Percentiles rank a stretch among this genome's conserved stretches.
phyloP scores from a whole-genome alignment of 306 rosid genomes.

The Erythrophleum fordii region DNA sequence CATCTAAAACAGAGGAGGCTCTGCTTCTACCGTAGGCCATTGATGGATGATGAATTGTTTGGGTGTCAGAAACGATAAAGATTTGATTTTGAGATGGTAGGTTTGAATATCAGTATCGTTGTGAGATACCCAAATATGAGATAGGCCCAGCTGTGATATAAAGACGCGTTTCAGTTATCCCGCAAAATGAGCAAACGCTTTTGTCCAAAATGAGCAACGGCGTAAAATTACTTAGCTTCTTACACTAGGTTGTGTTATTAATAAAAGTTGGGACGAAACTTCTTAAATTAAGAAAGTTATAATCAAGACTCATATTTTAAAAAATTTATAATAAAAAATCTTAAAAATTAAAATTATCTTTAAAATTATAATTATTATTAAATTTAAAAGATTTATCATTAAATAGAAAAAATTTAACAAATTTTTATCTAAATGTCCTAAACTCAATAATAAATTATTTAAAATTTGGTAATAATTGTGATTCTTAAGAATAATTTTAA shows the following conservation, averaged over 20 bases:
- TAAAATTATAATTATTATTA: too few relatives aligned
- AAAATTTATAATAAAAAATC: too few relatives aligned
- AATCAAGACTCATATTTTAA: too few relatives aligned
- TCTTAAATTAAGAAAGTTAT: too few relatives aligned
- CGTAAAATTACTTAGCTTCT: not conserved
- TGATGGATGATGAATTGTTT: not conserved
- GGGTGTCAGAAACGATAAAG: not conserved
- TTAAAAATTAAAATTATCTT: too few relatives aligned
- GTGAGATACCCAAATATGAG: not conserved
- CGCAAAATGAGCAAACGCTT: conserved; percentile 1
- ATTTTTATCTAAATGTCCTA: too few relatives aligned
- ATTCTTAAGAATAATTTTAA: too few relatives aligned
- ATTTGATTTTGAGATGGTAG: not conserved
- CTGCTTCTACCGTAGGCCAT: conserved; percentile 64
- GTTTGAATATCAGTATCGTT: not conserved
- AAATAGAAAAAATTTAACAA: too few relatives aligned
- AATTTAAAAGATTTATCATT: too few relatives aligned
- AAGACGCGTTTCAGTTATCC: conserved; percentile 23
- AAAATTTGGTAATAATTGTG: too few relatives aligned
- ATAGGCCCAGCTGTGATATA: not conserved
- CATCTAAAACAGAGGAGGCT: conserved; percentile 55
- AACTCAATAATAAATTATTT: too few relatives aligned
- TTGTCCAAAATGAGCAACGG: not conserved
- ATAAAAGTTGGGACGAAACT: too few relatives aligned
- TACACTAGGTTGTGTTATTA: not conserved